Conservation (phyloP, 345 rosid species). For the Eutrema heterophyllum region DNA sequence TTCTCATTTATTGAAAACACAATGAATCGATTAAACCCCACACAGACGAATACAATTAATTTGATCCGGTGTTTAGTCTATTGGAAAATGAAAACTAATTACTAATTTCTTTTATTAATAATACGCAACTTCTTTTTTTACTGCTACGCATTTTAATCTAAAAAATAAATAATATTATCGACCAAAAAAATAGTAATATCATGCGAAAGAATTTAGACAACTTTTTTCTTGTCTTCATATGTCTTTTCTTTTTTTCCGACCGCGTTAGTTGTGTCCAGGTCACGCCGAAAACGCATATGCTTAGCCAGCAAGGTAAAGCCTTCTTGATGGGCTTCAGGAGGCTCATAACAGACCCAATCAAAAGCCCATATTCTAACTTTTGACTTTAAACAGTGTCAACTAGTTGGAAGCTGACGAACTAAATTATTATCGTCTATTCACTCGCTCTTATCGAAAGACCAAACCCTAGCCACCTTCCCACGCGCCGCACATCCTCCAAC, state of each 20-base stretch:
- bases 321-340: not conserved
- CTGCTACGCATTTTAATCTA: not conserved
- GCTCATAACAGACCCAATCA: not conserved
- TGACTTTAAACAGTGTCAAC: conserved; percentile 24
- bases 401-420: conserved; percentile 9
- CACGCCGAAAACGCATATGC: conserved; percentile 33
- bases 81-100: not conserved
- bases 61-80: not conserved
- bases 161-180: not conserved
- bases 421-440: conserved; percentile 4
- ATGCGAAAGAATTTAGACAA: conserved; percentile 18
- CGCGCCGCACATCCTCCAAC: not conserved
- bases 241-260: conserved; percentile 16
- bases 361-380: conserved; percentile 10
- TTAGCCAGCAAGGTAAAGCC: conserved; percentile 24
- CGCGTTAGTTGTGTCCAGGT: conserved; percentile 31
- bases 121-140: not conserved
- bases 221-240: conserved; percentile 12
- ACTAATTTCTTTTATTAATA: not conserved
- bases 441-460: conserved; percentile 13
- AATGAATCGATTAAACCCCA: not conserved
- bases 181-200: not conserved
- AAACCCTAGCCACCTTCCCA: conserved; percentile 6
- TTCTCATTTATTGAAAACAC: conserved; percentile 4
- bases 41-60: not conserved